Evolutionary conservation across 768 basidiomycete genomes (phyloP).

Genomic region (Stropharia rugosoannulata): DNA sequence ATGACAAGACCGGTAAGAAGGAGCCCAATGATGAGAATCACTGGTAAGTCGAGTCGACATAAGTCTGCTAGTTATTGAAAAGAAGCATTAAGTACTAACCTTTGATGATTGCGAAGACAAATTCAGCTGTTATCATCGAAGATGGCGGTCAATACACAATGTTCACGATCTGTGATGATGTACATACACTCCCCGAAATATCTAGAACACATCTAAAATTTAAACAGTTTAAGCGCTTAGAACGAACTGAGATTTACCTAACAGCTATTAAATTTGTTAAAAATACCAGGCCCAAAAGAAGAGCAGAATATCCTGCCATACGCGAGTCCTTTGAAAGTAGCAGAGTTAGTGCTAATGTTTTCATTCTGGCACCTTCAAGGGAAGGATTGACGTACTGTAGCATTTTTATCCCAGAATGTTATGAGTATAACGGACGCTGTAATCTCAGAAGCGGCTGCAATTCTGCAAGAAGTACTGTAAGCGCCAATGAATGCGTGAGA

Average conservation of each 20-base stretch:
- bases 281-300: conserved; percentile 56
- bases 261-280: conserved; percentile 71
- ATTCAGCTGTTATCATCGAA: conserved; percentile 46
- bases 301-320: conserved; percentile 53
- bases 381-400: conserved; percentile 30
- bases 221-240: not conserved
- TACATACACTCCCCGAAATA: conserved; percentile 64
- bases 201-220: conserved; percentile 23
- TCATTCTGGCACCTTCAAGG: not conserved
- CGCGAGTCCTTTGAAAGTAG: conserved; percentile 38
- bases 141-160: not conserved
- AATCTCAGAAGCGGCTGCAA: conserved; percentile 71
- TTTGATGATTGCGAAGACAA: conserved; percentile 65
- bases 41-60: too few species aligned
- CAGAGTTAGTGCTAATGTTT: not conserved
- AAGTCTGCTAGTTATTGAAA: too few species aligned
- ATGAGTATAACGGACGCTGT: conserved; percentile 70
- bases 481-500: not conserved
- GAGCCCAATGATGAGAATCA: conserved; percentile 57
- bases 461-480: conserved; percentile 28
- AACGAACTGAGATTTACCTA: conserved; percentile 31
- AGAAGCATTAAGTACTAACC: too few species aligned
- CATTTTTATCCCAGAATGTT: conserved; percentile 66
- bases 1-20: conserved; percentile 65
- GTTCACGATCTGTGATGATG: not conserved